Evolutionary conservation across 2,329 filamentous ascomycete genomes (phyloP).

Genomic region (Scytalidium lignicola): DNA sequence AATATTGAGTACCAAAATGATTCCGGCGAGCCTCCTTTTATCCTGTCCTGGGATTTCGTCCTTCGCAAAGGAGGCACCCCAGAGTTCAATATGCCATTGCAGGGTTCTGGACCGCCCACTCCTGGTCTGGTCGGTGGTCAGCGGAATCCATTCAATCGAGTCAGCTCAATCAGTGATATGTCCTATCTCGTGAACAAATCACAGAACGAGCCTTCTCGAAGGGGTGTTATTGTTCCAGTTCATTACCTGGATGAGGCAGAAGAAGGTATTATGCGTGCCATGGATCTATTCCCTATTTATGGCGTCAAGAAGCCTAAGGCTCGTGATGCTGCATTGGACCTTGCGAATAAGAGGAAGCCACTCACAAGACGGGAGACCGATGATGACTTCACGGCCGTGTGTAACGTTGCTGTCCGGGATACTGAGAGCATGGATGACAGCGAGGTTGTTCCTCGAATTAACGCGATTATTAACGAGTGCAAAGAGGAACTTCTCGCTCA

Average conservation of each 20-base stretch:
- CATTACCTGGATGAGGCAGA: slow-evolving; percentile 92
- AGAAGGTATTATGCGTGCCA: slow-evolving; percentile 74
- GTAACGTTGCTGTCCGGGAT: slow-evolving; percentile 88
- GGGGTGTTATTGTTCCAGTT: slow-evolving; percentile 91
- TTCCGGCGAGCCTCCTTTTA: slow-evolving; percentile 64
- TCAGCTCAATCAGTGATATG: slow-evolving; percentile 96
- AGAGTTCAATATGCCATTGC: slow-evolving; percentile 78
- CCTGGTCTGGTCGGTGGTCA: slow-evolving; percentile 40
- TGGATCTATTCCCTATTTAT: slow-evolving; percentile 71
- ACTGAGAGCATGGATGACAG: slow-evolving; percentile 77
- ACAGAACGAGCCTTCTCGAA: slow-evolving; percentile 74
- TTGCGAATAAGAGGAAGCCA: slow-evolving; percentile 67
- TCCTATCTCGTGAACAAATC: slow-evolving; percentile 70
- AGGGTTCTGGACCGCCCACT: slow-evolving; percentile 76
- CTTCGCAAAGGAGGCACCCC: slow-evolving; percentile 89
- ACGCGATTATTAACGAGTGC: slow-evolving; percentile 69
- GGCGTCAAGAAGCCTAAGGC: slow-evolving; percentile 52
- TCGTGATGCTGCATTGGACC: slow-evolving; percentile 54
- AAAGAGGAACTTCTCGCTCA: slow-evolving; percentile 79
- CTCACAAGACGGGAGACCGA: slow-evolving; percentile 50
- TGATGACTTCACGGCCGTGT: slow-evolving; percentile 83
- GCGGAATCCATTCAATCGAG: slow-evolving; percentile 66
- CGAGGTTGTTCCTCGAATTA: slow-evolving; percentile 72
- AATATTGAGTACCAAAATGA: slow-evolving; percentile 81
- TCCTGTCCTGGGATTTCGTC: slow-evolving; percentile 91